A percentile compares a stretch with the other conserved stretches of the same genome.
Conservation (phyloP, 768 basidiomycete species). For the Pisolithus sp. region DNA sequence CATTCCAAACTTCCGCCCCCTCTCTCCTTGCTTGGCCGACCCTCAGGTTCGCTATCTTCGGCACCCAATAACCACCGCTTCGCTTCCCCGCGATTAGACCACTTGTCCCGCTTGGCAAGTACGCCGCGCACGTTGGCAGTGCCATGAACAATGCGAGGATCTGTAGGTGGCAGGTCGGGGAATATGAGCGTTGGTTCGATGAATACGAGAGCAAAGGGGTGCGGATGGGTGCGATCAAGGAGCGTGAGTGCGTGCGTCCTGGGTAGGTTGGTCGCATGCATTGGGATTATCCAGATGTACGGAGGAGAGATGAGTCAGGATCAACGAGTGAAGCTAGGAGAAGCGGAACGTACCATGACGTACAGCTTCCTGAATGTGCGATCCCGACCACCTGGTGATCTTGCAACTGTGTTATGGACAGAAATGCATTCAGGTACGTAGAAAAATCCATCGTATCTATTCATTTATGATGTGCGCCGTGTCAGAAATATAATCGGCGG, state of each 20-base stretch:
- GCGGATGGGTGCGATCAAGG: slow-evolving; percentile 3
- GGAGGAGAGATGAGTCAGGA: neutral
- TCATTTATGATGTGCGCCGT: neutral
- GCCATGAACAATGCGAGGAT: slow-evolving; percentile 20
- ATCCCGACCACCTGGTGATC: slow-evolving; percentile 13
- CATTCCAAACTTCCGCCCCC: too few species aligned
- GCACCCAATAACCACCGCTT: slow-evolving; percentile 11
- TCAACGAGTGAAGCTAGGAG: neutral
- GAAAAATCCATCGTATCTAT: slow-evolving; percentile 10
- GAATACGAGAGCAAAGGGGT: slow-evolving; percentile 16
- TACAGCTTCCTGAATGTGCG: slow-evolving; percentile 25
- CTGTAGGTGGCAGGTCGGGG: slow-evolving; percentile 18
- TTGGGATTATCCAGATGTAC: neutral
- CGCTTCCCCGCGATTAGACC: slow-evolving; percentile 18
- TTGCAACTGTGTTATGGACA: neutral
- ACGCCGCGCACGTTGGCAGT: slow-evolving; percentile 7
- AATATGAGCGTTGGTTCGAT: slow-evolving; percentile 29
- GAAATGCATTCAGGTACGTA: neutral
- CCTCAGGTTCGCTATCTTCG: neutral
- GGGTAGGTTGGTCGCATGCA: too few species aligned
- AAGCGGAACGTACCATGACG: slow-evolving; percentile 14
- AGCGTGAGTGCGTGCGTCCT: slow-evolving; percentile 18
- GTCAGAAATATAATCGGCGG: neutral
- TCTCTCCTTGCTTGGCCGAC: too few species aligned
- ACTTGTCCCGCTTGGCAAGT: slow-evolving; percentile 20